Conservation (phyloP, 495 filamentous ascomycete species). For the Acidiella bohemica region DNA sequence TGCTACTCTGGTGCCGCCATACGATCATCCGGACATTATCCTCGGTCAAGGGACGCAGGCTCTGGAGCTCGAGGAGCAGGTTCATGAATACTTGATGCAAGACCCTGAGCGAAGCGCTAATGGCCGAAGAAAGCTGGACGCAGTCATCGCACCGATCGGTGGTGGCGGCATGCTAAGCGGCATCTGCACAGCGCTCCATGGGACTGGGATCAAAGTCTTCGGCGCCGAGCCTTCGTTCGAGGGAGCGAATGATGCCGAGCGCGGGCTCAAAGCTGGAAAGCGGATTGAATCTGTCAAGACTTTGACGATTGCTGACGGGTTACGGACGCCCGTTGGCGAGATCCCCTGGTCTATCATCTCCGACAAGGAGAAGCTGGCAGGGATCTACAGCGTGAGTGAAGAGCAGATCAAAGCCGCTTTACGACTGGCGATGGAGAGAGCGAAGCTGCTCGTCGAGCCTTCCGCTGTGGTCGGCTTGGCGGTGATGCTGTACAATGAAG, state of each 20-base stretch:
- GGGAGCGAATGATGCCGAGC: constrained; percentile 67
- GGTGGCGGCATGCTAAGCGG: constrained; percentile 84
- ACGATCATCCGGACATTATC: constrained; percentile 82
- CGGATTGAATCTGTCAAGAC: constrained; percentile 55
- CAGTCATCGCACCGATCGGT: constrained; percentile 73
- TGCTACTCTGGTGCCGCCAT: constrained; percentile 72
- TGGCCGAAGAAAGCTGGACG: constrained; percentile 41
- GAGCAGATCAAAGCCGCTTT: constrained; percentile 69
- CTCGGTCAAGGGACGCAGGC: constrained; percentile 82
- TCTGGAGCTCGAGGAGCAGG: constrained; percentile 68
- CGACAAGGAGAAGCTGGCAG: constrained; percentile 52
- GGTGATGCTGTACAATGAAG: constrained; percentile 70
- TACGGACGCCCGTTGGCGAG: constrained; percentile 70
- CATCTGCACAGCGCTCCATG: constrained; percentile 58
- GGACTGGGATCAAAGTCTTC: constrained; percentile 58
- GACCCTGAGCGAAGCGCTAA: constrained; percentile 15
- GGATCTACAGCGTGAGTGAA: constrained; percentile 67
- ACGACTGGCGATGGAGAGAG: constrained; percentile 66
- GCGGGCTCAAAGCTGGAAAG: constrained; percentile 47
- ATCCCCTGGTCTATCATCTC: constrained; percentile 73
- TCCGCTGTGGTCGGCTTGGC: constrained; percentile 78
- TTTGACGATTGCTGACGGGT: constrained; percentile 78
- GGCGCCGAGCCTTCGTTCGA: constrained; percentile 82
- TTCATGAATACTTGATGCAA: constrained; percentile 35
- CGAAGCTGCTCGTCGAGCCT: constrained; percentile 89